Evolutionary conservation across 805 yeast genomes (phyloP), one percentile per base, ranked within the genome.

Genomic region (Candida oleophila): DNA sequence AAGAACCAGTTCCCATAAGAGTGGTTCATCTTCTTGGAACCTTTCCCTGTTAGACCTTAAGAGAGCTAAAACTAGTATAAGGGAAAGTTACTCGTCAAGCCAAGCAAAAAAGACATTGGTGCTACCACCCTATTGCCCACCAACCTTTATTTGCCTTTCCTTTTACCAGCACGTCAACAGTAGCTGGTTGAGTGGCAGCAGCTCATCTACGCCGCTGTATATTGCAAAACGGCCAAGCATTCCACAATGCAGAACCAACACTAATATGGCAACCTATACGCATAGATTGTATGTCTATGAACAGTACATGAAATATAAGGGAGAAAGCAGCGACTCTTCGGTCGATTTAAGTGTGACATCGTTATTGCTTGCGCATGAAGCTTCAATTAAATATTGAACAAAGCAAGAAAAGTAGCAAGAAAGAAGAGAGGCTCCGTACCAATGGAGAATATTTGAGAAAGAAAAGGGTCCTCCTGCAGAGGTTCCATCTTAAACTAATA

Each of bases 241-340:
- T 20, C 66, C 65, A 1, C 20, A 19, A 12, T 55, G 51, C 21
- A 54, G 51, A 35, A 64, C 68, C 16, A 62, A 59, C 45, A 64
- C 68, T 28, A 47, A 50, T 36, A 45, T 62, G 54, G 56, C 60
- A 22, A 60, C 49, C 22, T 64, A 60, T 47, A 44, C 56, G 19
- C 68, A 62, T 44, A 52, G 46, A 32, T 25, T 43, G 7, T 54
- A 57, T 48, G 45, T 61, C 16, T 64, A 62, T 42, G 49, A 55
- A 16, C 43, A 25, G 15, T 32, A 11, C 15, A 20, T 41, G 35
- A 20, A 36, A 12, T 25, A 7, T 5, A 25, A 25, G 11, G 30
- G 30, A 25, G 30, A 25, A 5, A 25, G 30, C 11, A 25, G 30
- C 11, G 30, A 25, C 30, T 25, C 30, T 25, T 25, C 30, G 11